phyloP scores from a whole-genome alignment of 805 yeast genomes.

The Peterozyma xylosa region DNA sequence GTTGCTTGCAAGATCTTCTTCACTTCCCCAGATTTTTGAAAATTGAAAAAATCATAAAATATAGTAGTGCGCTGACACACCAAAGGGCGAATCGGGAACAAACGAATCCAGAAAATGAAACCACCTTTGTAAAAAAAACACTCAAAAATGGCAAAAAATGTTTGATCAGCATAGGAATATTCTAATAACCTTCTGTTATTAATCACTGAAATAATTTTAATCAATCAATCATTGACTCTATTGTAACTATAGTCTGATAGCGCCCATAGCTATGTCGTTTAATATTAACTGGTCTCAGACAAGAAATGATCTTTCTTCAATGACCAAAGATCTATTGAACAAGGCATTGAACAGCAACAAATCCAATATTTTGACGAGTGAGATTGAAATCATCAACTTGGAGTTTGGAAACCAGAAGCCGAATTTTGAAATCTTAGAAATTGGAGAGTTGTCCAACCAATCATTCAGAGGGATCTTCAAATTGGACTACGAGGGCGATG shows the following conservation, averaged over 20 bases:
- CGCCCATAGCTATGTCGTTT: slow-evolving; percentile 50
- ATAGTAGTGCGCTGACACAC: too few species aligned
- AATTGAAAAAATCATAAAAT: not conserved
- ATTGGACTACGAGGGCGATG: slow-evolving; percentile 68
- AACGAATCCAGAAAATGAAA: too few species aligned
- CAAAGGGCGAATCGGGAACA: too few species aligned
- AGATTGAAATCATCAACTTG: slow-evolving; percentile 58
- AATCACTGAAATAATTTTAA: too few species aligned
- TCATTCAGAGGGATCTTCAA: slow-evolving; percentile 79
- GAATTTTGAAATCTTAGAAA: slow-evolving; percentile 67
- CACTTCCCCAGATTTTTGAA: not conserved
- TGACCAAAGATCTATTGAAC: slow-evolving; percentile 59
- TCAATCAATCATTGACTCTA: too few species aligned
- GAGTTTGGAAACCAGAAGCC: slow-evolving; percentile 74
- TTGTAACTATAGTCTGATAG: too few species aligned
- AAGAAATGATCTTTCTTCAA: slow-evolving; percentile 49
- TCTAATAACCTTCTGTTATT: too few species aligned
- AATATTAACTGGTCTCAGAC: slow-evolving; percentile 76
- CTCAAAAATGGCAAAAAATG: too few species aligned
- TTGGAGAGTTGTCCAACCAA: slow-evolving; percentile 73
- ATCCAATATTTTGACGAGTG: slow-evolving; percentile 65
- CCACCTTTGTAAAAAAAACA: too few species aligned
- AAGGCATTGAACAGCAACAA: slow-evolving; percentile 71
- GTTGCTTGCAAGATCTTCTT: not conserved
- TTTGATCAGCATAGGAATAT: too few species aligned